Evolutionary conservation across 1,139 yeast species (phyloP).

Genomic region (Ashbya aceris): DNA sequence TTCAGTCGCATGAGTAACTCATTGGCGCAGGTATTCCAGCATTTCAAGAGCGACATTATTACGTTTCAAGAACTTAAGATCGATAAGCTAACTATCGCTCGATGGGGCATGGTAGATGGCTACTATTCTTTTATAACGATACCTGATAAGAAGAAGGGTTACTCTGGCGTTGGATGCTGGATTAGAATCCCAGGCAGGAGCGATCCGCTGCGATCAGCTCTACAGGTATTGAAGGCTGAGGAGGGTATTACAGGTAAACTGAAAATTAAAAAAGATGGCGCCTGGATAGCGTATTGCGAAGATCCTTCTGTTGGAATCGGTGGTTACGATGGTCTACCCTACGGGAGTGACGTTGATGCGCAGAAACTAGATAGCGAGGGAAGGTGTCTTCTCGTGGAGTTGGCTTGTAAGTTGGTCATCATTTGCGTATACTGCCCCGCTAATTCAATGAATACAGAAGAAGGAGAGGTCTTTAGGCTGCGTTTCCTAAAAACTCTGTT

Average conservation of each 20-base stretch:
- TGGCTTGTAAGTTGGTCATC: conserved; percentile 52
- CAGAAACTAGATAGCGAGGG: conserved; percentile 71
- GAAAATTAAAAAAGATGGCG: conserved; percentile 21
- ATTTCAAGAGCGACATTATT: conserved; percentile 62
- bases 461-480: conserved; percentile 55
- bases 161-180: conserved; percentile 86
- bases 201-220: conserved; percentile 35
- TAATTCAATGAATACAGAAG: conserved; percentile 61
- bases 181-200: conserved; percentile 44
- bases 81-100: conserved; percentile 37
- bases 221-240: conserved; percentile 64
- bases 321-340: conserved; percentile 48
- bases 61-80: conserved; percentile 82
- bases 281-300: conserved; percentile 17
- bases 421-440: conserved; percentile 90
- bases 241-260: conserved; percentile 83
- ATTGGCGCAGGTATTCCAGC: conserved; percentile 42
- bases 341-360: conserved; percentile 33
- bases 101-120: conserved; percentile 48
- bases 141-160: conserved; percentile 64
- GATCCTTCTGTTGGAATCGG: conserved; percentile 43
- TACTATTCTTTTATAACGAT: conserved; percentile 61
- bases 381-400: conserved; percentile 64
- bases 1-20: conserved; percentile 51
- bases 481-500: conserved; percentile 51